phyloP scores from a whole-genome alignment of 768 basidiomycete genomes.

The Suillus weaverae region DNA sequence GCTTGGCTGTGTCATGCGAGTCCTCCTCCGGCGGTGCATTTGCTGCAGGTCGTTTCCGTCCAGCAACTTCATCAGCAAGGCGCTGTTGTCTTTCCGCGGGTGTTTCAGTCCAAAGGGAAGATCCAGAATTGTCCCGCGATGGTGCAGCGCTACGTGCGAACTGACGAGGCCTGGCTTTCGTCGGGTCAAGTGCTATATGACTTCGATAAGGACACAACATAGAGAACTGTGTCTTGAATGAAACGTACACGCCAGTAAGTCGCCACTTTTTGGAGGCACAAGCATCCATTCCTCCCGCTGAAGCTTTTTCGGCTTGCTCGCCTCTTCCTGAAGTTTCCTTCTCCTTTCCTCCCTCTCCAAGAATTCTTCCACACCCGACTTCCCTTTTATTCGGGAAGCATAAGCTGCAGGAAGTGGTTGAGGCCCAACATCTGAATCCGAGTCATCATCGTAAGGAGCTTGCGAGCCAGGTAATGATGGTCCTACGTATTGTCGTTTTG shows the following conservation, averaged over 20 bases:
- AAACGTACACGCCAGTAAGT: conserved; percentile 72
- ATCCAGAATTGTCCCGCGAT: conserved; percentile 45
- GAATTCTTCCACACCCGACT: conserved; percentile 78
- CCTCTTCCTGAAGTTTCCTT: conserved; percentile 75
- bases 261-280: conserved; percentile 82
- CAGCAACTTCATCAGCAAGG: conserved; percentile 91
- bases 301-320: conserved; percentile 70
- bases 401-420: conserved; percentile 60
- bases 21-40: conserved; percentile 47
- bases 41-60: conserved; percentile 75
- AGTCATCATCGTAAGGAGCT: conserved; percentile 45
- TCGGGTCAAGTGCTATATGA: conserved; percentile 78
- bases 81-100: conserved; percentile 90
- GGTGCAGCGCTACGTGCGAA: conserved; percentile 63
- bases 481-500: conserved; percentile 44
- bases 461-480: conserved; percentile 50
- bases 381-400: conserved; percentile 34
- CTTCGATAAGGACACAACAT: neutral
- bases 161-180: conserved; percentile 76
- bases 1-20: conserved; percentile 44
- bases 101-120: conserved; percentile 94
- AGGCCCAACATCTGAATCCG: conserved; percentile 85
- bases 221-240: neutral
- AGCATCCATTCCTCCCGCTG: conserved; percentile 99
- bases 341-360: conserved; percentile 81